These are phyloP conservation scores for Macrolepiota dolichaula DNA, from an alignment of 768 basidiomycete species.

Conservation along the genomic window DNA sequence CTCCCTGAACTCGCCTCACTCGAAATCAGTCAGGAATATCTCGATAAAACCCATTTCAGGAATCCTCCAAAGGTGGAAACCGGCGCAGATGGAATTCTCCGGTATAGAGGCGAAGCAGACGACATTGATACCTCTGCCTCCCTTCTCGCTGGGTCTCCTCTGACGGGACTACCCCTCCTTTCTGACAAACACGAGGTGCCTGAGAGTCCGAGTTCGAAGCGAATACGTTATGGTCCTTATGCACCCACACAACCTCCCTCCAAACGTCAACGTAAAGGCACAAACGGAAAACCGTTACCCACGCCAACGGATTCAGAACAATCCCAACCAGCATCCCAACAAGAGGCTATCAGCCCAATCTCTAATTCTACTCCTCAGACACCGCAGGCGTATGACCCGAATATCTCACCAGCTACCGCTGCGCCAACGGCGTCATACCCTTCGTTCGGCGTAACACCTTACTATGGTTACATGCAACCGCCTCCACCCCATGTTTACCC, in stretches of 20 bases:
- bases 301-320: not conserved
- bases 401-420: constrained; percentile 14
- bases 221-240: constrained; percentile 44
- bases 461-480: constrained; percentile 18
- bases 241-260: constrained; percentile 16
- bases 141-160: constrained; percentile 24
- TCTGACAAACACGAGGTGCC: constrained; percentile 38
- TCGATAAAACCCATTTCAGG: constrained; percentile 89
- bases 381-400: constrained; percentile 24
- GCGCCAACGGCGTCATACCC: constrained; percentile 21
- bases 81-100: constrained; percentile 75
- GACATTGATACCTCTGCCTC: constrained; percentile 51
- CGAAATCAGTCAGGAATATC: constrained; percentile 83
- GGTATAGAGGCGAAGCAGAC: constrained; percentile 83
- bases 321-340: not conserved
- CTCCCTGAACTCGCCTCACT: constrained; percentile 84
- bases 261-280: constrained; percentile 38
- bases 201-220: constrained; percentile 32
- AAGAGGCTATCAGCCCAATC: not conserved
- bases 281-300: constrained; percentile 15
- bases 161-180: constrained; percentile 44
- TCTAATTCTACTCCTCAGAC: constrained; percentile 10
- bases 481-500: constrained; percentile 8
- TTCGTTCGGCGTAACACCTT: constrained; percentile 27
- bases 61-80: constrained; percentile 87